A percentile compares a stretch with the other conserved stretches of the same genome.
Evolutionary conservation across 257 asterid species (phyloP).

Genomic region (Lycium barbarum): DNA sequence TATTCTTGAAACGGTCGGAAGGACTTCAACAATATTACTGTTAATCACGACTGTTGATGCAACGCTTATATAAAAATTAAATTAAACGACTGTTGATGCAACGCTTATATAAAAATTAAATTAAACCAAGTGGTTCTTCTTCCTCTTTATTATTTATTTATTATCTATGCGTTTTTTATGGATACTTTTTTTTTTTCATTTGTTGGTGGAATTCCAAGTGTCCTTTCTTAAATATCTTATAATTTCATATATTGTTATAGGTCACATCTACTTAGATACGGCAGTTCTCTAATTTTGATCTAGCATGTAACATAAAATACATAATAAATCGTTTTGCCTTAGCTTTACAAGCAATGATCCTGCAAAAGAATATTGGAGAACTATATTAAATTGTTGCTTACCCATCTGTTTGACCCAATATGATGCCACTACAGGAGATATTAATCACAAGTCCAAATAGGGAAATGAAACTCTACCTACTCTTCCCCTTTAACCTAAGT

Average conservation of each 20-base stretch:
- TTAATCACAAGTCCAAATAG: slow-evolving; percentile 6
- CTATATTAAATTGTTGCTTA: background rate
- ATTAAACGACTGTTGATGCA: background rate
- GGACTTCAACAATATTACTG: background rate
- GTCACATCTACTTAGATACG: background rate
- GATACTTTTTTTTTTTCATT: background rate
- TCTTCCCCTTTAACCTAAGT: background rate
- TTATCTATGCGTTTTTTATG: background rate
- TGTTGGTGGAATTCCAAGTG: background rate
- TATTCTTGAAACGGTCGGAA: no score
- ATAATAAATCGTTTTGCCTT: background rate
- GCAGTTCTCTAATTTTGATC: background rate
- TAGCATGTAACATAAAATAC: background rate
- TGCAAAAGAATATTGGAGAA: slow-evolving; percentile 21
- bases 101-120: background rate
- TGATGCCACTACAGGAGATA: background rate
- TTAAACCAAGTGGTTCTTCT: no score
- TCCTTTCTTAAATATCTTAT: background rate
- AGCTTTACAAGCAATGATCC: background rate
- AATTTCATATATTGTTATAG: background rate
- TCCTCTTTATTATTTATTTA: no score
- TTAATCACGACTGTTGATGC: background rate
- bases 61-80: background rate
- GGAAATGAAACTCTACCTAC: background rate
- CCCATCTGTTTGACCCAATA: background rate